These are phyloP conservation scores for Yarrowia divulgata DNA, from an alignment of 805 yeast genomes.

Conservation along the genomic window DNA sequence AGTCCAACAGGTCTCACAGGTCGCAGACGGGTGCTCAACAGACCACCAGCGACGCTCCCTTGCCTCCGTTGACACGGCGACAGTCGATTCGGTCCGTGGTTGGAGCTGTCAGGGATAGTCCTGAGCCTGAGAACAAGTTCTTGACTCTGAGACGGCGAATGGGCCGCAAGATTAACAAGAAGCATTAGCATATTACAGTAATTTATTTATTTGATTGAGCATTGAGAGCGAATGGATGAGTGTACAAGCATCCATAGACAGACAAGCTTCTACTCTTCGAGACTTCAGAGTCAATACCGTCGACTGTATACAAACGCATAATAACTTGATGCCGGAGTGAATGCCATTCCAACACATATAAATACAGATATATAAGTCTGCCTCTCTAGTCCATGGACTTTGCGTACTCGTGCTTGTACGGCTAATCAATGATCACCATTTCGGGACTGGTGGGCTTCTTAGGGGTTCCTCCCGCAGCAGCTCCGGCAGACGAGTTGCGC, in stretches of 20 bases:
- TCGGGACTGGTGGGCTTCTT: conserved; percentile 74
- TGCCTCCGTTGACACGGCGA: conserved; percentile 11
- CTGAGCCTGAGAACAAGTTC: conserved; percentile 20
- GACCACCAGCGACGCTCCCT: neutral
- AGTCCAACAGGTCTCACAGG: neutral
- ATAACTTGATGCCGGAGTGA: neutral
- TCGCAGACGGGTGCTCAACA: conserved; percentile 2
- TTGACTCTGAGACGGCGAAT: conserved; percentile 10
- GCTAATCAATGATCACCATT: conserved; percentile 77
- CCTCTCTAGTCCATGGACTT: conserved; percentile 3
- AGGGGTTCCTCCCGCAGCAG: conserved; percentile 55
- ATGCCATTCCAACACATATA: conserved; percentile 9
- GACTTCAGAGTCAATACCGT: too few relatives aligned
- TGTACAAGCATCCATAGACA: too few relatives aligned
- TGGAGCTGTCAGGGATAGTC: conserved; percentile 12
- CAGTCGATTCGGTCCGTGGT: conserved; percentile 34
- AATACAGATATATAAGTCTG: conserved; percentile 31
- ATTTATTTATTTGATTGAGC: conserved; percentile 6
- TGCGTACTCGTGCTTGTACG: neutral
- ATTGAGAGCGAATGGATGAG: too few relatives aligned
- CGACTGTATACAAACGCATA: neutral
- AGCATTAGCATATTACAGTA: conserved; percentile 17
- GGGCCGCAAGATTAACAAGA: conserved; percentile 25
- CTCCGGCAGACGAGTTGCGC: conserved; percentile 44
- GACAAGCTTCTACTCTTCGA: too few relatives aligned